Evolutionary conservation across 1,284 basidiomycete genomes (phyloP).

Genomic region (Caloboletus inedulis): DNA sequence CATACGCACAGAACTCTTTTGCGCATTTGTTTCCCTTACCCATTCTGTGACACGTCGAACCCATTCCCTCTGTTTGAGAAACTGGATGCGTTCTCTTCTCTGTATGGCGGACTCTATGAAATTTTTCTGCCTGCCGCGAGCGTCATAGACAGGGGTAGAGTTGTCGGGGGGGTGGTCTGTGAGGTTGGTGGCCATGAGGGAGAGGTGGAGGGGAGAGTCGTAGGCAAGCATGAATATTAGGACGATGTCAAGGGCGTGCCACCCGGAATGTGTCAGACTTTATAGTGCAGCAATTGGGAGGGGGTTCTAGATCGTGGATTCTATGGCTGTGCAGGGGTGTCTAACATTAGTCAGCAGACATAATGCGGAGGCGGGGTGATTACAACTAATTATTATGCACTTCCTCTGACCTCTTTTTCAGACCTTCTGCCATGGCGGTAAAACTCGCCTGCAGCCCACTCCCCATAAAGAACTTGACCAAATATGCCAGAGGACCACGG

Average conservation of each 20-base stretch:
- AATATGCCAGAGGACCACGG: constrained; percentile 51
- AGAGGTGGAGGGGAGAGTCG: constrained; percentile 4
- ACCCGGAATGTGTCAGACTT: constrained; percentile 10
- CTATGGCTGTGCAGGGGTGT: constrained; percentile 30
- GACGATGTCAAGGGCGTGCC: constrained; percentile 10
- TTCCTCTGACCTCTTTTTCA: constrained; percentile 54
- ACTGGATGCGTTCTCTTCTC: constrained; percentile 34
- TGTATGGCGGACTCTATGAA: constrained; percentile 28
- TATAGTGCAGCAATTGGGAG: constrained; percentile 11
- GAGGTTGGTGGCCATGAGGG: constrained; percentile 11
- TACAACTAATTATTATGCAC: too few species aligned
- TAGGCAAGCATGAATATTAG: constrained; percentile 22
- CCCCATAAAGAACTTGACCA: constrained; percentile 48
- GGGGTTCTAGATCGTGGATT: constrained; percentile 22
- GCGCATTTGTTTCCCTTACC: constrained; percentile 34
- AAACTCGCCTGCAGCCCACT: constrained; percentile 46
- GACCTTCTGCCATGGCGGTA: constrained; percentile 51
- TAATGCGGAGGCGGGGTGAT: not conserved
- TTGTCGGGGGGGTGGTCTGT: not conserved
- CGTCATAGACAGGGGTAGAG: constrained; percentile 18
- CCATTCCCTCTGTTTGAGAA: constrained; percentile 35
- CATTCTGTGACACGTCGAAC: constrained; percentile 36
- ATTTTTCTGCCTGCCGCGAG: constrained; percentile 27
- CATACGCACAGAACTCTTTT: constrained; percentile 24
- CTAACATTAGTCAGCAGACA: constrained; percentile 25